Percentiles rank a stretch among this genome's conserved stretches.
These are phyloP conservation scores for Podaxis sp. DNA, from an alignment of 768 basidiomycete species.

Conservation along the genomic window DNA sequence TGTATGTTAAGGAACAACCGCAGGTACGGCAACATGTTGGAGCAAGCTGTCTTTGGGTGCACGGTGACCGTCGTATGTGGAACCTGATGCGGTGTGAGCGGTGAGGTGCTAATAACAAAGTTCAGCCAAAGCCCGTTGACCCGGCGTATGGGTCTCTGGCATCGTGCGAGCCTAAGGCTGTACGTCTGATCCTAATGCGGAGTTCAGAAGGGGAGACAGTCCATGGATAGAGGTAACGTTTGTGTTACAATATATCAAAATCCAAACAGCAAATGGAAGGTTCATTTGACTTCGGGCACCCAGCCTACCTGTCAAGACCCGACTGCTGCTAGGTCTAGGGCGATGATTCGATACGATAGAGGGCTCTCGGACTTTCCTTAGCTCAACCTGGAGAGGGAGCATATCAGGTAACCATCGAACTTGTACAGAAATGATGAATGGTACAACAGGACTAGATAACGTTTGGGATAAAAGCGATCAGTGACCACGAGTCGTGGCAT, in stretches of 20 bases:
- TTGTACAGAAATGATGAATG: conserved; percentile 3
- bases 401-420: conserved; percentile 10
- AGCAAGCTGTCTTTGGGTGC: background rate
- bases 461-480: conserved; percentile 9
- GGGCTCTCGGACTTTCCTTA: conserved; percentile 10
- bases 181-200: conserved; percentile 9
- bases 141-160: conserved; percentile 8
- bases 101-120: conserved; percentile 1
- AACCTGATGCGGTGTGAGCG: conserved; percentile 8
- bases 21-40: conserved; percentile 1
- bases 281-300: conserved; percentile 13
- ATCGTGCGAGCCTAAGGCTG: conserved; percentile 12
- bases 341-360: conserved; percentile 6
- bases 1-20: conserved; percentile 7
- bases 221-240: conserved; percentile 10
- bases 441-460: conserved; percentile 5
- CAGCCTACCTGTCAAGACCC: conserved; percentile 4
- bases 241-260: conserved; percentile 18
- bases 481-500: background rate
- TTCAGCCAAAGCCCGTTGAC: background rate
- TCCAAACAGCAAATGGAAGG: conserved; percentile 2
- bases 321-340: background rate
- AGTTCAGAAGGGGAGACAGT: background rate
- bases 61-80: background rate
- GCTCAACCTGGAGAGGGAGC: conserved; percentile 1